Percentiles rank a stretch among this genome's conserved stretches.
These are phyloP conservation scores for Ustilago lituana DNA, from an alignment of 1,284 basidiomycete species.

Conservation along the genomic window DNA sequence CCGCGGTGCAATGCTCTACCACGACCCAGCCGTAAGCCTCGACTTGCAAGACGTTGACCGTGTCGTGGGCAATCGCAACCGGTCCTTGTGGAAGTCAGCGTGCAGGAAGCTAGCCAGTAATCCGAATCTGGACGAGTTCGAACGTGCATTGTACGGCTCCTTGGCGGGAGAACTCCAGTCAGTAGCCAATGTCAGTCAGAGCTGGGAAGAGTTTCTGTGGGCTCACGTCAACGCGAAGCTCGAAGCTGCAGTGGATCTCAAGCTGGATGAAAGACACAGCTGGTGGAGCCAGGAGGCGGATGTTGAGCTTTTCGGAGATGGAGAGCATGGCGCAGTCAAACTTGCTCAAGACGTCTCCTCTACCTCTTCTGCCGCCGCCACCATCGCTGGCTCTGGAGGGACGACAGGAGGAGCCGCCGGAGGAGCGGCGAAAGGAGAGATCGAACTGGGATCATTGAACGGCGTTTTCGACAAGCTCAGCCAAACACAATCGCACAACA, in stretches of 20 bases:
- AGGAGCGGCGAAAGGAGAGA: slow-evolving; percentile 5
- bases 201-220: slow-evolving; percentile 95
- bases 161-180: slow-evolving; percentile 83
- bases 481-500: slow-evolving; percentile 52
- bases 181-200: slow-evolving; percentile 78
- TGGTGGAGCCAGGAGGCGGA: slow-evolving; percentile 68
- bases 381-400: slow-evolving; percentile 10
- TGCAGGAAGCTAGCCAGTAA: slow-evolving; percentile 58
- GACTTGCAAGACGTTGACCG: slow-evolving; percentile 46
- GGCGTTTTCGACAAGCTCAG: slow-evolving; percentile 60
- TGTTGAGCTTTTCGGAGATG: slow-evolving; percentile 35
- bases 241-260: slow-evolving; percentile 79
- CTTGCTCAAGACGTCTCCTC: slow-evolving; percentile 35
- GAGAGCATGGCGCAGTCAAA: slow-evolving; percentile 50
- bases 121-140: slow-evolving; percentile 76
- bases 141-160: slow-evolving; percentile 86
- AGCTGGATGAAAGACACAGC: slow-evolving; percentile 55
- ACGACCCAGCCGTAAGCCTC: slow-evolving; percentile 44
- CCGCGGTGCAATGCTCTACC: slow-evolving; percentile 73
- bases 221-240: slow-evolving; percentile 84
- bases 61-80: slow-evolving; percentile 60
- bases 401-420: slow-evolving; percentile 3
- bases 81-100: slow-evolving; percentile 62
- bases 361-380: slow-evolving; percentile 16
- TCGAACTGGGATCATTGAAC: slow-evolving; percentile 33